Conservation (phyloP, 2,329 filamentous ascomycete species). For the Colletotrichum neosansevieriae region DNA sequence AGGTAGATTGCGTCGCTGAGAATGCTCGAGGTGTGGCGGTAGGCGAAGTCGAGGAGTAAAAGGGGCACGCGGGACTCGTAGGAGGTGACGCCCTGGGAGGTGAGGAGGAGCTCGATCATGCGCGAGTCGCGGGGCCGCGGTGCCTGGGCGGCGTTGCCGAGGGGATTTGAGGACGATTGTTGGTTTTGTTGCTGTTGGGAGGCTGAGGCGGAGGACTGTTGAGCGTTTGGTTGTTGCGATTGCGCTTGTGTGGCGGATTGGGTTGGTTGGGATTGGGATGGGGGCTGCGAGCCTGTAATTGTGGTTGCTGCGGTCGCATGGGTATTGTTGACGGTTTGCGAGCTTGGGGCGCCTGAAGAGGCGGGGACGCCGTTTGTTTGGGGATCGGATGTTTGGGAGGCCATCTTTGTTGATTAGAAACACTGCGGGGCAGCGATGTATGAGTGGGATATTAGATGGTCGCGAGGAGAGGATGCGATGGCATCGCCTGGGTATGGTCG, state of each 20-base stretch:
- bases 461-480: not conserved
- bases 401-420: conserved; percentile 23
- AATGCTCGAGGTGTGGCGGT: conserved; percentile 81
- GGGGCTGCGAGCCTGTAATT: conserved; percentile 32
- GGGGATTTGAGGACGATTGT: conserved; percentile 34
- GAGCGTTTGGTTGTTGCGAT: conserved; percentile 33
- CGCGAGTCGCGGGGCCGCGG: conserved; percentile 81
- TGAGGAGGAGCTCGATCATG: conserved; percentile 83
- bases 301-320: conserved; percentile 49
- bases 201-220: conserved; percentile 9
- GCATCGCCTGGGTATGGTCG: conserved; percentile 5
- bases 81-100: conserved; percentile 80
- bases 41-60: conserved; percentile 87
- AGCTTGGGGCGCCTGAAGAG: conserved; percentile 52
- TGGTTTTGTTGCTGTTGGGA: conserved; percentile 16
- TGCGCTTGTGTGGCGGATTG: conserved; percentile 41
- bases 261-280: conserved; percentile 34
- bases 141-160: conserved; percentile 52
- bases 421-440: not conserved
- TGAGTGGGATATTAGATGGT: not conserved
- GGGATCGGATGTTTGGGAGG: conserved; percentile 52
- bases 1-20: conserved; percentile 79
- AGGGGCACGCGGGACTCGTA: conserved; percentile 88
- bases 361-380: conserved; percentile 67
- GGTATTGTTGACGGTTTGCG: conserved; percentile 53